These are phyloP conservation scores for Solanum dulcamara DNA, from an alignment of 257 asterid genomes.

Conservation along the genomic window DNA sequence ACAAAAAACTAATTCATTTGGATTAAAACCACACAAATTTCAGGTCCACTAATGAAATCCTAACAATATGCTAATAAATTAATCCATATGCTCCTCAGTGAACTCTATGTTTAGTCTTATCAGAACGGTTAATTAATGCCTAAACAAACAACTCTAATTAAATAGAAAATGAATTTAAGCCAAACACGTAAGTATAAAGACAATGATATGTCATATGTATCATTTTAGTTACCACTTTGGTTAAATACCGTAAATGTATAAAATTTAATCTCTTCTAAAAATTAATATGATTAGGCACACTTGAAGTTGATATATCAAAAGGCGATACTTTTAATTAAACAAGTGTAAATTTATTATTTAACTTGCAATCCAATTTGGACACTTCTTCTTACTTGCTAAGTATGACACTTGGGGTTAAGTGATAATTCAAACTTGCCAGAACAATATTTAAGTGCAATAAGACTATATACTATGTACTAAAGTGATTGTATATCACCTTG, in stretches of 20 bases:
- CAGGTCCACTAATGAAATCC: neutral
- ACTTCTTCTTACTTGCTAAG: neutral
- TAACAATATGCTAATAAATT: neutral
- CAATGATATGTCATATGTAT: neutral
- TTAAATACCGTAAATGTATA: neutral
- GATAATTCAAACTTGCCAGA: neutral
- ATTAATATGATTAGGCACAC: neutral
- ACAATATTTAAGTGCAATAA: neutral
- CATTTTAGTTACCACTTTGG: neutral
- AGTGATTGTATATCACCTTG: neutral
- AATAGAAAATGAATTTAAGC: neutral
- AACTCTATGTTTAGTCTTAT: neutral
- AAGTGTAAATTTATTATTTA: neutral
- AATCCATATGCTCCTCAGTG: neutral
- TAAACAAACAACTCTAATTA: neutral
- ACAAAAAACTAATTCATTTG: neutral
- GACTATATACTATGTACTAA: neutral
- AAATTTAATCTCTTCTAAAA: neutral
- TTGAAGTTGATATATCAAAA: neutral
- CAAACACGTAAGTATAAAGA: neutral
- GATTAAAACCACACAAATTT: neutral
- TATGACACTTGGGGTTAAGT: neutral
- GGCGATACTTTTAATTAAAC: neutral
- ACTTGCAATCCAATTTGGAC: neutral
- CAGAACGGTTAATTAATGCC: neutral